Evolutionary conservation across 192 early-diverging fungal species (phyloP).

Genomic region (Coemansia reversa): DNA sequence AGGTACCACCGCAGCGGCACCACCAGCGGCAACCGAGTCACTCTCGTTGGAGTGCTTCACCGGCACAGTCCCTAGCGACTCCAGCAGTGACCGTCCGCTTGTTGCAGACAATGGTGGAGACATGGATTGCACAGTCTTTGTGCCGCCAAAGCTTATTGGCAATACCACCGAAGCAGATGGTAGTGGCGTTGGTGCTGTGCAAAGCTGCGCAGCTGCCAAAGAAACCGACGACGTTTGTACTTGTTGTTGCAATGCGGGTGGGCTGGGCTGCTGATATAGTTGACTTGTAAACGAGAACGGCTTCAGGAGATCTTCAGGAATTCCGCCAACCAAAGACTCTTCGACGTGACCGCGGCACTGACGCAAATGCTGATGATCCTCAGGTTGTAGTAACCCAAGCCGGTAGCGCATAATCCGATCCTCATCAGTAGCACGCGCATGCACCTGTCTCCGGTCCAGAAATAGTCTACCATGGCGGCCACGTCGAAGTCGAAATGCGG

Average conservation of each 20-base stretch:
- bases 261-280: conserved; percentile 1
- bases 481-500: conserved; percentile 40
- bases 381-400: conserved; percentile 26
- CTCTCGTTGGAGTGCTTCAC: neutral
- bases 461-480: conserved; percentile 39
- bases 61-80: conserved; percentile 2
- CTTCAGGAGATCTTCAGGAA: conserved; percentile 28
- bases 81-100: neutral
- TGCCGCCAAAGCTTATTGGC: neutral
- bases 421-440: neutral
- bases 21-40: conserved; percentile 1
- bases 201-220: neutral
- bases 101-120: conserved; percentile 17
- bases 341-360: neutral
- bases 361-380: conserved; percentile 31
- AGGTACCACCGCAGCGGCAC: neutral
- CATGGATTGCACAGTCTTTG: neutral
- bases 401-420: conserved; percentile 28
- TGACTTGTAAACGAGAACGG: conserved; percentile 39
- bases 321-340: neutral
- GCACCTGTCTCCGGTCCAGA: conserved; percentile 38
- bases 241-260: neutral
- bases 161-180: neutral
- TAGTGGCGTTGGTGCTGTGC: neutral
- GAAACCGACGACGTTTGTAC: neutral